Percentiles rank a stretch among this genome's conserved stretches.
Evolutionary conservation across 2,329 filamentous ascomycete genomes (phyloP).

Genomic region (Tolypocladium endophyticum): DNA sequence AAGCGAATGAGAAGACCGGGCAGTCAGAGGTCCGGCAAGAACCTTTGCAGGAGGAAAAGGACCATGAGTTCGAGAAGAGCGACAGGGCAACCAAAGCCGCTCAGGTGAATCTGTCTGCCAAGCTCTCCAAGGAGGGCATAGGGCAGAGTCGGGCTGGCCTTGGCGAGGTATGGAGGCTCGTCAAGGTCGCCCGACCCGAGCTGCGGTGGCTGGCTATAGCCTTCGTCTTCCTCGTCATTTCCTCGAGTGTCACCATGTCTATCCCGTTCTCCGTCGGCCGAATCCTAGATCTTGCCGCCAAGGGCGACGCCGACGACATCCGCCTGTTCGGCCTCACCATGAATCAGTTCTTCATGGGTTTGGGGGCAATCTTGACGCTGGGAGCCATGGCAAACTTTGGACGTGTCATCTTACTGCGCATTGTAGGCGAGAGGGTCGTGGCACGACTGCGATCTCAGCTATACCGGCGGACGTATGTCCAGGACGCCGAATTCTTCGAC

Average conservation of each 20-base stretch:
- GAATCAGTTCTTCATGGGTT: conserved; percentile 76
- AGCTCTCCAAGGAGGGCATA: conserved; percentile 73
- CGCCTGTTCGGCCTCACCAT: conserved; percentile 76
- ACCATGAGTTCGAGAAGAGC: conserved; percentile 49
- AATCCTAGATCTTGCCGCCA: conserved; percentile 84
- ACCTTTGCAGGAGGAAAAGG: conserved; percentile 16
- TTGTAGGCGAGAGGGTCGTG: conserved; percentile 92
- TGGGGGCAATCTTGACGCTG: conserved; percentile 65
- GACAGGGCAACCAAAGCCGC: conserved; percentile 81
- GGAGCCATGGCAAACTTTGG: conserved; percentile 90
- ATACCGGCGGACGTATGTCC: conserved; percentile 86
- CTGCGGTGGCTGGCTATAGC: conserved; percentile 66
- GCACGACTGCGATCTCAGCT: conserved; percentile 79
- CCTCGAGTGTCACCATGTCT: conserved; percentile 88
- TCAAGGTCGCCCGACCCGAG: conserved; percentile 85
- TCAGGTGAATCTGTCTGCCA: conserved; percentile 80
- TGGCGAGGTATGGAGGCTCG: conserved; percentile 71
- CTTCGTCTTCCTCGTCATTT: conserved; percentile 77
- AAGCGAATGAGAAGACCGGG: conserved; percentile 21
- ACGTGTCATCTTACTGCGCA: conserved; percentile 82
- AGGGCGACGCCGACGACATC: conserved; percentile 52
- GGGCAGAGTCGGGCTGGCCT: conserved; percentile 47
- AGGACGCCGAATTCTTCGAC: conserved; percentile 98
- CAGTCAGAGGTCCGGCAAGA: conserved; percentile 24
- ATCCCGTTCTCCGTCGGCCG: conserved; percentile 95